Evolutionary conservation across 768 basidiomycete genomes (phyloP), one percentile per base, ranked within the genome.

Genomic region (Podaxis carcinomalis): DNA sequence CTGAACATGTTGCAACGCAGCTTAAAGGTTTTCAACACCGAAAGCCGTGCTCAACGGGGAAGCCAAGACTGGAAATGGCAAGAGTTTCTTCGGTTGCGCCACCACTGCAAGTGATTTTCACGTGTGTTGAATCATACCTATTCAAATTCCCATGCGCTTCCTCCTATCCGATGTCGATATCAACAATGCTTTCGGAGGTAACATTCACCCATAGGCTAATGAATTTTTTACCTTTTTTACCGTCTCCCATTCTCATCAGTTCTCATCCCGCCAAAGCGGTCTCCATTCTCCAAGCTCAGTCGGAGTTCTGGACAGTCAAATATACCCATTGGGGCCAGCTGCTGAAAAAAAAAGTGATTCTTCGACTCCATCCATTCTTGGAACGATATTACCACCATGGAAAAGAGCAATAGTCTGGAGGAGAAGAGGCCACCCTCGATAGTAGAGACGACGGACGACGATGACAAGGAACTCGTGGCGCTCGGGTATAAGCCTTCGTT

Each of bases 401-500:
- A 37, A 21, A 51, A 27, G 42, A 37, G n/a, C 32, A 51, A 63
- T 46, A 72, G 67, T 63, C 57, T 67, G 11, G 28, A 49, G 35
- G 62, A 70, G 56, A 62, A 64, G 47, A 66, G 68, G 60, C 61
- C 58, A 36, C 51, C 67, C 28, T 42, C 63, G 25, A 65, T 65
- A 5, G 23, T 70, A 32, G 67, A 67, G 21, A 69, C 68, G 42
- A 61, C 67, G 40, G 77, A 85, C 68, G 83, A 84, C 57, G 88
- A 90, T 69, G 86, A 89, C 74, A 79, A 76, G 68, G 81, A 84
- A 68, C 79, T 90, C 42, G 78, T 85, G 58, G 85, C 83, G 14
- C 70, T 89, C 66, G 88, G 88, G 19, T 90, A 90, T 67, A 83
- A 86, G 67, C 88, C 88, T 44, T 90, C 88, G 14, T 93, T 94